Evolutionary conservation across 2,329 filamentous ascomycete genomes (phyloP).

Genomic region (Calonectria fujianensis): DNA sequence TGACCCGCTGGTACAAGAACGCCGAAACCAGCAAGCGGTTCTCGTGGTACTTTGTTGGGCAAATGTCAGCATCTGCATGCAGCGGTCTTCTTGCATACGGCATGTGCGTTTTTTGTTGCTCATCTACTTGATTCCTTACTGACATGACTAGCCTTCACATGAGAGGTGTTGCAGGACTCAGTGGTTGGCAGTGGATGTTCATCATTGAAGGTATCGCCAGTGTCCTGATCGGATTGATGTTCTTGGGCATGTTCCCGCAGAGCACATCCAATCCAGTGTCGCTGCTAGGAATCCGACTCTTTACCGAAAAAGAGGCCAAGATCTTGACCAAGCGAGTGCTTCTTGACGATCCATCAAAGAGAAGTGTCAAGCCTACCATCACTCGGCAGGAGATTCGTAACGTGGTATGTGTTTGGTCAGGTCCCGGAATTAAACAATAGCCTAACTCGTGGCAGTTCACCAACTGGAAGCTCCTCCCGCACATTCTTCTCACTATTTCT

Average conservation of each 20-base stretch:
- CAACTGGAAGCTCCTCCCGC: slow-evolving; percentile 62
- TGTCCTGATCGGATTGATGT: slow-evolving; percentile 50
- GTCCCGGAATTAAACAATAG: too few species aligned
- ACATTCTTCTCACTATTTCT: slow-evolving; percentile 52
- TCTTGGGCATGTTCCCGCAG: slow-evolving; percentile 46
- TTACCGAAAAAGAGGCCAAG: slow-evolving; percentile 59
- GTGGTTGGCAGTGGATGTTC: slow-evolving; percentile 54
- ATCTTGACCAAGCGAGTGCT: slow-evolving; percentile 59
- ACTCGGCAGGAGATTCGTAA: slow-evolving; percentile 58
- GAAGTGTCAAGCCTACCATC: slow-evolving; percentile 55
- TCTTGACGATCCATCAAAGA: slow-evolving; percentile 58
- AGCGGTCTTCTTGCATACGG: slow-evolving; percentile 60
- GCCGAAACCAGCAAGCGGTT: slow-evolving; percentile 68
- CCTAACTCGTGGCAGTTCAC: slow-evolving; percentile 54
- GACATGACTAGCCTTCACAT: slow-evolving; percentile 45
- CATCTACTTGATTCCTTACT: neutral
- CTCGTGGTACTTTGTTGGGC: slow-evolving; percentile 67
- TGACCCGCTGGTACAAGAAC: slow-evolving; percentile 69
- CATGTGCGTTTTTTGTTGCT: slow-evolving; percentile 41
- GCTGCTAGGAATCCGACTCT: slow-evolving; percentile 56
- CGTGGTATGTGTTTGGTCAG: slow-evolving; percentile 52
- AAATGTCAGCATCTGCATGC: slow-evolving; percentile 62
- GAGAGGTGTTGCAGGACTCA: slow-evolving; percentile 50
- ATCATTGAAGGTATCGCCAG: slow-evolving; percentile 61
- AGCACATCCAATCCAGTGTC: slow-evolving; percentile 56